Conservation (phyloP, 345 rosid genomes). For the Garcia nutans region DNA sequence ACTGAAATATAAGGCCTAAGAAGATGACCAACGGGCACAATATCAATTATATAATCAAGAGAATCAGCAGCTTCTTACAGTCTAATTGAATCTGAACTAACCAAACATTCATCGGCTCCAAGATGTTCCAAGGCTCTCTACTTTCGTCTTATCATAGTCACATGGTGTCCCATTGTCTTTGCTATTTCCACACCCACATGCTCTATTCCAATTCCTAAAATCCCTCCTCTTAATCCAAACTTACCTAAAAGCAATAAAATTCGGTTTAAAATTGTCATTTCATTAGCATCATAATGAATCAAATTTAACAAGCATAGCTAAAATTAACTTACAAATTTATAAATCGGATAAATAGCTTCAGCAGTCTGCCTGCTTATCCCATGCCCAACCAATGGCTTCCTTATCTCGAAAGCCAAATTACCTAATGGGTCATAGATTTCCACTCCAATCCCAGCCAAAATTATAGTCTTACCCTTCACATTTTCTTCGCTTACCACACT, state of each 20-base stretch:
- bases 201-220: slow-evolving; percentile 89
- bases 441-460: slow-evolving; percentile 50
- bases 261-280: neutral
- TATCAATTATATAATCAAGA: too few species aligned
- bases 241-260: neutral
- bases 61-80: too few species aligned
- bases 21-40: too few species aligned
- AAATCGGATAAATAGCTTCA: slow-evolving; percentile 39
- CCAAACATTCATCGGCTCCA: too few species aligned
- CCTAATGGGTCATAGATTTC: slow-evolving; percentile 46
- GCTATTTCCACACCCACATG: slow-evolving; percentile 98
- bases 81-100: too few species aligned
- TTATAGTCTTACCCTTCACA: slow-evolving; percentile 20
- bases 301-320: neutral
- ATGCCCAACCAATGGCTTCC: slow-evolving; percentile 30
- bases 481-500: slow-evolving; percentile 24
- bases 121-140: too few species aligned
- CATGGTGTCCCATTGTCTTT: slow-evolving; percentile 93
- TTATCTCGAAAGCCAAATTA: slow-evolving; percentile 46
- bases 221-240: slow-evolving; percentile 51
- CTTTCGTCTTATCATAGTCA: slow-evolving; percentile 87
- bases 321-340: slow-evolving; percentile 52
- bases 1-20: slow-evolving; percentile 72
- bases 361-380: slow-evolving; percentile 37
- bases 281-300: neutral